A percentile compares a stretch with the other conserved stretches of the same genome.
Conservation (phyloP, 257 asterid genomes). For the Lithospermum erythrorhizon region DNA sequence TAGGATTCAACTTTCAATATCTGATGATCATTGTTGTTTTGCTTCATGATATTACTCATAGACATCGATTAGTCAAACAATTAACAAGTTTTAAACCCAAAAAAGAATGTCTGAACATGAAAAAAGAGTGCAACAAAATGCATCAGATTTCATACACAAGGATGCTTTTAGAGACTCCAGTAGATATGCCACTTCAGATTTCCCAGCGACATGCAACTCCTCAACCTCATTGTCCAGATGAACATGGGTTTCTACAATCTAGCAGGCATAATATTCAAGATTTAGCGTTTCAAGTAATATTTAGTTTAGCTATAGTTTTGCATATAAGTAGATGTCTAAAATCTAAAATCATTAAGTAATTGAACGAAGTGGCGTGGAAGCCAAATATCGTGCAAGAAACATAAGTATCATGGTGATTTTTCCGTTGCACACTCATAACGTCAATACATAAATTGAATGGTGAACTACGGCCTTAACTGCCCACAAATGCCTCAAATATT, state of each 20-base stretch:
- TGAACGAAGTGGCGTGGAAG: too few species aligned
- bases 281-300: neutral
- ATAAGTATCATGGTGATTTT: too few species aligned
- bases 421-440: too few species aligned
- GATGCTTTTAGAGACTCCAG: conserved; percentile 63
- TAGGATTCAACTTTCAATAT: too few species aligned
- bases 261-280: conserved; percentile 13
- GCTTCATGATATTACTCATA: too few species aligned
- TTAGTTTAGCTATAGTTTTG: neutral
- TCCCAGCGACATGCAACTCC: conserved; percentile 41
- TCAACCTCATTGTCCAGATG: conserved; percentile 51
- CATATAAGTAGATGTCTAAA: neutral
- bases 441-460: too few species aligned
- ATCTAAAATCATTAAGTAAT: neutral
- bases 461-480: too few species aligned
- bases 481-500: too few species aligned
- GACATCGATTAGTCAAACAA: neutral
- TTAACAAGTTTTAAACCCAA: neutral
- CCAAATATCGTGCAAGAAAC: too few species aligned
- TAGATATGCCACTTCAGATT: conserved; percentile 41
- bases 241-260: conserved; percentile 86
- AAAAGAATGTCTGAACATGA: neutral
- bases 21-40: too few species aligned
- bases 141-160: conserved; percentile 14
- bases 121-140: neutral